Percentiles rank a stretch among this genome's conserved stretches.
Evolutionary conservation across 352 stramenopile genomes (phyloP).

Genomic region (Aphanomyces euteiches): DNA sequence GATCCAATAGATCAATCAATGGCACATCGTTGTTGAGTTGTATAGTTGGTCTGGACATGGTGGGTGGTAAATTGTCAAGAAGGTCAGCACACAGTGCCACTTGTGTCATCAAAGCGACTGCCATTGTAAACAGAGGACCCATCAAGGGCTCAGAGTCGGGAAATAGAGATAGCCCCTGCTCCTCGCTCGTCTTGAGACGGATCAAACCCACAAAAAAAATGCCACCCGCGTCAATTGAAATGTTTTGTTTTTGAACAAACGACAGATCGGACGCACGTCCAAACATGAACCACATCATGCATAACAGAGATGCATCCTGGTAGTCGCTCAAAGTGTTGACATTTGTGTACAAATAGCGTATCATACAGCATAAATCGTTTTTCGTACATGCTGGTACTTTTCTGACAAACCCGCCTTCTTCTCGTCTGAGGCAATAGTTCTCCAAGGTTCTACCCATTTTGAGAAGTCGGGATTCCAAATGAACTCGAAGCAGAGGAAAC

Average conservation of each 20-base stretch:
- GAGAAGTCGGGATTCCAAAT: slow-evolving; percentile 17
- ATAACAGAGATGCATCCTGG: slow-evolving; percentile 36
- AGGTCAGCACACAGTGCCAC: slow-evolving; percentile 21
- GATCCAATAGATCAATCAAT: not conserved
- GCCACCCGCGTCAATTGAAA: slow-evolving; percentile 29
- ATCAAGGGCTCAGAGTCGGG: slow-evolving; percentile 31
- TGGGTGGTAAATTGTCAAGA: slow-evolving; percentile 24
- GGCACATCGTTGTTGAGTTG: not conserved
- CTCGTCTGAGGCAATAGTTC: slow-evolving; percentile 33
- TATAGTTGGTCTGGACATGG: not conserved
- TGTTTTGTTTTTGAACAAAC: slow-evolving; percentile 34
- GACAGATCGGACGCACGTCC: slow-evolving; percentile 35
- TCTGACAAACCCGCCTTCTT: slow-evolving; percentile 33
- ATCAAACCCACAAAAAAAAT: slow-evolving; percentile 37
- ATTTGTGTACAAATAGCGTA: slow-evolving; percentile 34
- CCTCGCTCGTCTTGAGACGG: slow-evolving; percentile 35
- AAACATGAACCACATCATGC: slow-evolving; percentile 42
- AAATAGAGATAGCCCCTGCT: slow-evolving; percentile 38
- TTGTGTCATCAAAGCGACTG: slow-evolving; percentile 32
- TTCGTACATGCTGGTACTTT: slow-evolving; percentile 41
- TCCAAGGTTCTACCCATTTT: slow-evolving; percentile 2
- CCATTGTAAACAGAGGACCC: slow-evolving; percentile 32
- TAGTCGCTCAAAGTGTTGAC: slow-evolving; percentile 31
- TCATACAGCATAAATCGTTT: slow-evolving; percentile 29
- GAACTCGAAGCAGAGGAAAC: slow-evolving; percentile 26